Conservation (phyloP, 2,329 filamentous ascomycete species). For the Claviceps lovelessii region DNA sequence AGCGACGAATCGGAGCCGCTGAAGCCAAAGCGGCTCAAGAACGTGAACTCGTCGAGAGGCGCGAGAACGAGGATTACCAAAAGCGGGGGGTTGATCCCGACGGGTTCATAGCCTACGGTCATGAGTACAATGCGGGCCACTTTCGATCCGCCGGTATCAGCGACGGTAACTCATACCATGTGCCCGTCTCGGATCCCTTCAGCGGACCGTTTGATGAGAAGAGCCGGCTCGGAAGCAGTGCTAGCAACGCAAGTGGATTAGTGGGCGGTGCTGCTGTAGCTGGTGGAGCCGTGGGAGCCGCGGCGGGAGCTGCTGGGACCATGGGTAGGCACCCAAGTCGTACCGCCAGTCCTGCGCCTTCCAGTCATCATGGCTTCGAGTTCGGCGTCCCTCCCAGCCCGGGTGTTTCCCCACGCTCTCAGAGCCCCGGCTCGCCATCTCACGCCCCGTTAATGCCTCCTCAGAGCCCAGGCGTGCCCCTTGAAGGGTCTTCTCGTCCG, state of each 20-base stretch:
- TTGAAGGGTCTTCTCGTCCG: background rate
- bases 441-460: background rate
- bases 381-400: conserved; percentile 7
- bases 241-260: conserved; percentile 8
- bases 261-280: conserved; percentile 5
- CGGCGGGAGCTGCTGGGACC: conserved; percentile 1
- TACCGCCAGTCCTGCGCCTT: conserved; percentile 6
- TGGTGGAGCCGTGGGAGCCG: background rate
- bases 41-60: conserved; percentile 30
- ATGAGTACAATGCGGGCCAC: conserved; percentile 9
- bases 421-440: conserved; percentile 3
- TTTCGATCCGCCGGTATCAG: conserved; percentile 6
- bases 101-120: conserved; percentile 20
- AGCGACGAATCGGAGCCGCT: conserved; percentile 35
- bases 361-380: conserved; percentile 8
- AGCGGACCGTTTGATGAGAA: conserved; percentile 6
- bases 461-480: background rate
- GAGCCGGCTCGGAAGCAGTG: conserved; percentile 4
- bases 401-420: background rate
- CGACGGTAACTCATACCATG: conserved; percentile 9
- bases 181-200: conserved; percentile 6
- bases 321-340: conserved; percentile 1
- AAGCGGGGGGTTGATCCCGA: conserved; percentile 35
- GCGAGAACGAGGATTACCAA: conserved; percentile 36
- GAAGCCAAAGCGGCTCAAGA: conserved; percentile 35